Base-by-base conservation (phyloP, 495 filamentous ascomycete species). In the Podospora pseudopauciseta region DNA sequence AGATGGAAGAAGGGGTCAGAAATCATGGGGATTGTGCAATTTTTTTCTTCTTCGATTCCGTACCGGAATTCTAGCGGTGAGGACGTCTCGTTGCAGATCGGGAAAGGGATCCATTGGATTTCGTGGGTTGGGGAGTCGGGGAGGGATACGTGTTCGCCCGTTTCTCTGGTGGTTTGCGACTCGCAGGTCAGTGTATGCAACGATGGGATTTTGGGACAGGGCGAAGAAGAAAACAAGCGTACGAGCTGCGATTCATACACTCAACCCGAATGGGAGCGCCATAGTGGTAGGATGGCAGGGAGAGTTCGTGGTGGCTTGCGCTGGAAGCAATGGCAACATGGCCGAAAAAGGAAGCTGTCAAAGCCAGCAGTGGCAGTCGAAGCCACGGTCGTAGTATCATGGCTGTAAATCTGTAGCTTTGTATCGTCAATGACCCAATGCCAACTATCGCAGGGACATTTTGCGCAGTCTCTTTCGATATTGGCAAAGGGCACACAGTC, bases 61-160 rank as follows among this genome's bases (percentile, higher is more conserved):
- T 96, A 99, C 74, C 86, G 85, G 74, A 99, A 87, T 69, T 93
- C 86, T 71, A 98, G 86, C 1, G 95, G 90, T 61, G 86, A 81
- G 32, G 83, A 85, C 13, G 95, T 98, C 79, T 99, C 95, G 79
- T 94, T 92, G 86, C 95, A 99, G 54, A 84, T 85, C 44, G 91
- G 91, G 79, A 99, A 98, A 61, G 95, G 93, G 65, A 96, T 89
- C 83, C 95, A 99, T 85, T 96, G 87, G 49, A 97, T 91, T 77
- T 93, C 88, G 70, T 94, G 92, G 58, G 86, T 81, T 20, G 84
- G 81, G 75, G 95, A 88, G 66, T 88, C 88, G 27, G 61, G 61
- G 32, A 63, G 30, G 28, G 61, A 63, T 75, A 99, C 91, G 86
- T 99, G 86, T 71, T 88, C 86, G 71, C 87, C 87, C 3, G 85